Conservation (phyloP, 2,329 filamentous ascomycete species). For the Colletotrichum truncatum region DNA sequence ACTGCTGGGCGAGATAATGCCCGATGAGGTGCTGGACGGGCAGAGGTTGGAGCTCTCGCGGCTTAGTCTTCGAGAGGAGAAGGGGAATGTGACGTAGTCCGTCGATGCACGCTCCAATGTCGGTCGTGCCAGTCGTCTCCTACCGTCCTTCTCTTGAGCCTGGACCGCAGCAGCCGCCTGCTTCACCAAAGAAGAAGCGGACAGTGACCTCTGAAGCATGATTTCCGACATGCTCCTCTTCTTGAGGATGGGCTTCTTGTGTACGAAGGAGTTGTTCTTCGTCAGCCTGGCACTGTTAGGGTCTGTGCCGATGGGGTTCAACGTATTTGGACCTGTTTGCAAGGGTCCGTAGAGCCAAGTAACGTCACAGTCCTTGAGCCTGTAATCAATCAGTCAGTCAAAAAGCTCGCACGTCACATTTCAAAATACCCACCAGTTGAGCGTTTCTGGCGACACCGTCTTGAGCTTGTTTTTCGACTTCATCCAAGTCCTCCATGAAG, state of each 20-base stretch:
- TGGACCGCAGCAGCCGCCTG: conserved; percentile 88
- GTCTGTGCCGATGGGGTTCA: conserved; percentile 55
- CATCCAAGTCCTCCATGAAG: conserved; percentile 96
- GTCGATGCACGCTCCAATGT: conserved; percentile 71
- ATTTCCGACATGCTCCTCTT: conserved; percentile 96
- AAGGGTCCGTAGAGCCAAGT: conserved; percentile 97
- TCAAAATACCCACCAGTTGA: conserved; percentile 80
- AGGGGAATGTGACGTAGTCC: conserved; percentile 73
- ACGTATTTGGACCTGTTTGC: conserved; percentile 73
- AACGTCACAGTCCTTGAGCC: conserved; percentile 96
- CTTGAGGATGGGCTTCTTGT: conserved; percentile 92
- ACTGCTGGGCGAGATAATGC: conserved; percentile 68
- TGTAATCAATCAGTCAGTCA: conserved; percentile 48
- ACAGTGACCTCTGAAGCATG: conserved; percentile 90
- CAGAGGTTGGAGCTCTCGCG: conserved; percentile 71
- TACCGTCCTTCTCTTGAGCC: conserved; percentile 74
- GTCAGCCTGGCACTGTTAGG: conserved; percentile 54
- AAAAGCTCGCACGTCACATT: not conserved
- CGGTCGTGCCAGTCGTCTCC: conserved; percentile 58
- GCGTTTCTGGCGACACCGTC: conserved; percentile 88
- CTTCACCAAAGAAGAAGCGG: conserved; percentile 87
- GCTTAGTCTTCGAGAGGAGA: conserved; percentile 69
- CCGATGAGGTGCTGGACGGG: conserved; percentile 76
- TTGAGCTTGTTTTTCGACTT: conserved; percentile 88
- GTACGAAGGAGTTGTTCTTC: conserved; percentile 70